These are phyloP conservation scores for Blastosporella zonata DNA, from an alignment of 1,284 basidiomycete genomes.

Conservation along the genomic window DNA sequence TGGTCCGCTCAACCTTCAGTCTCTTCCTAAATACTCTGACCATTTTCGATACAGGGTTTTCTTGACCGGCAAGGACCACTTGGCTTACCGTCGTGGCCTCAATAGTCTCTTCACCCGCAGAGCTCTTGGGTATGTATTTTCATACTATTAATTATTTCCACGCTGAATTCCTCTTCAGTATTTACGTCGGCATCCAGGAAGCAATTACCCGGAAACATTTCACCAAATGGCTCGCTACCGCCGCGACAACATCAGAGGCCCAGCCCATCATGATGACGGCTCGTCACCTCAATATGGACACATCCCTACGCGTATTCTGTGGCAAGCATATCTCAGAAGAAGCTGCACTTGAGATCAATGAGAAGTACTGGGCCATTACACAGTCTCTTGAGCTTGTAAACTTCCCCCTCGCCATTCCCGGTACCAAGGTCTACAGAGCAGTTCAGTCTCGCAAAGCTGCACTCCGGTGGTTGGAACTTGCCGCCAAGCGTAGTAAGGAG, in stretches of 20 bases:
- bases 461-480: slow-evolving; percentile 80
- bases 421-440: slow-evolving; percentile 95
- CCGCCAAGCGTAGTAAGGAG: slow-evolving; percentile 79
- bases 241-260: slow-evolving; percentile 47
- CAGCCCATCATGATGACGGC: slow-evolving; percentile 86
- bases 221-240: slow-evolving; percentile 63
- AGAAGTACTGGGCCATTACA: slow-evolving; percentile 97
- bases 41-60: slow-evolving; percentile 72
- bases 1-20: slow-evolving; percentile 53
- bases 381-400: slow-evolving; percentile 96
- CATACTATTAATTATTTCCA: neutral
- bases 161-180: slow-evolving; percentile 41
- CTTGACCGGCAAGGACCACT: slow-evolving; percentile 89
- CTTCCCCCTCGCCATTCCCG: slow-evolving; percentile 94
- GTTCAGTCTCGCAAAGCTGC: slow-evolving; percentile 91
- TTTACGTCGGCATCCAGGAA: slow-evolving; percentile 90
- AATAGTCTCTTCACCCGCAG: slow-evolving; percentile 94
- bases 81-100: slow-evolving; percentile 91
- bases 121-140: slow-evolving; percentile 69
- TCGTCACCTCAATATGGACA: slow-evolving; percentile 96
- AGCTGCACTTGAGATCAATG: slow-evolving; percentile 79
- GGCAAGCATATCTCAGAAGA: slow-evolving; percentile 85
- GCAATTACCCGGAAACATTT: slow-evolving; percentile 80
- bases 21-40: slow-evolving; percentile 5
- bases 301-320: slow-evolving; percentile 94